Percentiles rank a stretch among this genome's conserved stretches.
phyloP scores from a whole-genome alignment of 352 stramenopile species.

The Aphanomyces cochlioides region DNA sequence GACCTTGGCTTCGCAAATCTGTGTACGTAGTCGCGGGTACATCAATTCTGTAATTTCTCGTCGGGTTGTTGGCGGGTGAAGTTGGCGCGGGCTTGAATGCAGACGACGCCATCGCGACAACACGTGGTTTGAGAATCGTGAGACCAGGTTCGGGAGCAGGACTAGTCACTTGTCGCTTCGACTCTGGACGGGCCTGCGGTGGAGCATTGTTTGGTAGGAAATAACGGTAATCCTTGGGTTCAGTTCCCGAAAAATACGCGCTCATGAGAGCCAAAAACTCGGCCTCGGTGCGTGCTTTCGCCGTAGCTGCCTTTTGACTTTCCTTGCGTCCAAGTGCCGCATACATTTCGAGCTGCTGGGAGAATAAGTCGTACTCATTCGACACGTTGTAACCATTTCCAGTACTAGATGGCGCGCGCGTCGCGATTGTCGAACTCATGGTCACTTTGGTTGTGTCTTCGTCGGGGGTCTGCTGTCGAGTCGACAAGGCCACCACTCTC shows the following conservation, averaged over 20 bases:
- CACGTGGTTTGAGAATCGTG: background rate
- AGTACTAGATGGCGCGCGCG: background rate
- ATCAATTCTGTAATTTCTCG: slow-evolving; percentile 3
- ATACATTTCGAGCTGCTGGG: slow-evolving; percentile 22
- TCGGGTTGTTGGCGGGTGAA: background rate
- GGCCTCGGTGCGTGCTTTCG: slow-evolving; percentile 3
- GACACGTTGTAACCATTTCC: too few species aligned
- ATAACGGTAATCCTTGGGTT: background rate
- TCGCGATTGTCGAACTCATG: background rate
- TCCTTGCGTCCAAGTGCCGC: slow-evolving; percentile 13
- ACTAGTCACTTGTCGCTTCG: slow-evolving; percentile 1
- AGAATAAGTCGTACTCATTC: slow-evolving; percentile 17
- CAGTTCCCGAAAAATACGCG: slow-evolving; percentile 20
- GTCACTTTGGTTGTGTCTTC: background rate
- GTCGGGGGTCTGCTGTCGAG: too few species aligned
- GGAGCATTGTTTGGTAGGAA: background rate
- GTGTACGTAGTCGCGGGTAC: slow-evolving; percentile 18
- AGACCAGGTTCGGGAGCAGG: background rate
- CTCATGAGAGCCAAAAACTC: slow-evolving; percentile 17
- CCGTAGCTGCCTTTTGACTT: background rate
- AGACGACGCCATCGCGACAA: background rate
- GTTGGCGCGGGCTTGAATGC: background rate
- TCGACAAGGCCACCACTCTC: background rate
- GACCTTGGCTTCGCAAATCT: slow-evolving; percentile 1
- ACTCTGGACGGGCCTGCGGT: background rate